Evolutionary conservation across 1,139 yeast genomes (phyloP), one percentile per base, ranked within the genome.

Genomic region (Blastobotrys buckinghamii): DNA sequence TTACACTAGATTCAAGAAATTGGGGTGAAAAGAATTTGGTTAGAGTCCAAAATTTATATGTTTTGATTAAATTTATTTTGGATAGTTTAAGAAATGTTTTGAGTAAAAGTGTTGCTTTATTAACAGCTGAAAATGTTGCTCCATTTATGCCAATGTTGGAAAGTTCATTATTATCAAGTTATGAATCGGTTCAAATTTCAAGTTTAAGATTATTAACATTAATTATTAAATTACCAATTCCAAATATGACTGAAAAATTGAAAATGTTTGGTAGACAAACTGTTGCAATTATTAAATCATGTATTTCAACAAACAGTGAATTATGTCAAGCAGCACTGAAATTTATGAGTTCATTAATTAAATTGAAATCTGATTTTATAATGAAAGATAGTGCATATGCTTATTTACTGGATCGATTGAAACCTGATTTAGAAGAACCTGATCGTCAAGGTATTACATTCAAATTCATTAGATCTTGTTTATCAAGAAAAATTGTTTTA

Each of bases 371-470:
- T 3, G 82, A 82, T 41, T 71, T 88, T 45, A 71, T 76, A 44
- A 66, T 90, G 57, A 85, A 84, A 59, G 86, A 84, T 42, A 70
- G 80, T 1, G 88, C 96, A 0, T 64, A 90, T 39, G 82, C 88
- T 49, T 88, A 85, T 61, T 71, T 92, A 29, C 68, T 94, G 55
- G 77, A 79, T n/a, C 76, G 88, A 54, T 72, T 92, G 49, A 81
- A 79, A 61, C 95, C 97, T 1, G 98, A 92, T 67, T 70, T 94
- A 51, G 94, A 87, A 60, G 97, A 92, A 59, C 96, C 96, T 2
- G 83, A 79, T 57, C 79, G 84, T 53, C 97, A 92, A 66, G 92
- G 95, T 38, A 73, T 87, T 47, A 95, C 97, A 0, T 88, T 90
- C 65, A 81, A 82, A 47, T 89, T 92, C 58, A 68, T 92, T 59